phyloP scores from a whole-genome alignment of 768 basidiomycete genomes.

The Floccularia luteovirens region DNA sequence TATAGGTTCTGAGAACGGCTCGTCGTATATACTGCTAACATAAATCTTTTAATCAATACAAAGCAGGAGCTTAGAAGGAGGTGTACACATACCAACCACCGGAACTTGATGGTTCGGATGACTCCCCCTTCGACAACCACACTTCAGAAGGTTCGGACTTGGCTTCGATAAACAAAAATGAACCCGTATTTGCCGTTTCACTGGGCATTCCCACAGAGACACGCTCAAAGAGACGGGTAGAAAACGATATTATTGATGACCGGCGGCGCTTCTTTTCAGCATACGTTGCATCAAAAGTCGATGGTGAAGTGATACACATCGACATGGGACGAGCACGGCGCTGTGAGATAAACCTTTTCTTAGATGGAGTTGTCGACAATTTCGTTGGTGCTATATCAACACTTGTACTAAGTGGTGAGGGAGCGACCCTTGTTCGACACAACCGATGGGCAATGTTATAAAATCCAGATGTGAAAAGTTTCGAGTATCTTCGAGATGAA shows the following conservation, averaged over 20 bases:
- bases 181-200: conserved; percentile 5
- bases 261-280: conserved; percentile 15
- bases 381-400: conserved; percentile 4
- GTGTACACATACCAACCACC: conserved; percentile 1
- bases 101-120: conserved; percentile 5
- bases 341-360: conserved; percentile 10
- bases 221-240: conserved; percentile 26
- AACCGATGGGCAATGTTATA: conserved; percentile 25
- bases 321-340: conserved; percentile 19
- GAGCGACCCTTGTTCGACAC: conserved; percentile 5
- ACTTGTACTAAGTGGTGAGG: conserved; percentile 1
- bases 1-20: conserved; percentile 13
- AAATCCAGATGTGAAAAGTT: conserved; percentile 41
- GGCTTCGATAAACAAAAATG: neutral
- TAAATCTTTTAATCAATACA: neutral
- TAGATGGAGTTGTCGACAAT: conserved; percentile 5
- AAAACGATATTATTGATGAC: conserved; percentile 25
- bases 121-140: conserved; percentile 25
- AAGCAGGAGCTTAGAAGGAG: conserved; percentile 1
- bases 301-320: conserved; percentile 15
- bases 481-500: conserved; percentile 28
- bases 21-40: conserved; percentile 12
- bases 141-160: conserved; percentile 13
- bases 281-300: conserved; percentile 4
- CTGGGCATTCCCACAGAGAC: conserved; percentile 16